phyloP scores from a whole-genome alignment of 257 asterid species.

The Linaria vulgaris region DNA sequence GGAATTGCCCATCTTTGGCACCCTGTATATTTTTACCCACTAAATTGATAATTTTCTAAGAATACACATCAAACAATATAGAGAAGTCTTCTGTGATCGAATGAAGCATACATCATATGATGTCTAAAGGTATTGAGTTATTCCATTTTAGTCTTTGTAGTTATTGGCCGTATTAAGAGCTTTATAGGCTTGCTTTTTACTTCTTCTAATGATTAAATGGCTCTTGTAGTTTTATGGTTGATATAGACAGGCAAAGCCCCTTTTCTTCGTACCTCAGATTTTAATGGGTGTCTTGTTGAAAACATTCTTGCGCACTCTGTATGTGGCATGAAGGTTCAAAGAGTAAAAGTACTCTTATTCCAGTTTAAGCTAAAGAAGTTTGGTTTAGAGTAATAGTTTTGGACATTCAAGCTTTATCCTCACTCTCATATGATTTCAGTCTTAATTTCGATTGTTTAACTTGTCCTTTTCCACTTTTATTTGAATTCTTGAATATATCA shows the following conservation, averaged over 20 bases:
- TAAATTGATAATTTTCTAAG: neutral
- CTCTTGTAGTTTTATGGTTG: neutral
- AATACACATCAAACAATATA: neutral
- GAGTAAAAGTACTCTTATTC: neutral
- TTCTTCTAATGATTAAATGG: neutral
- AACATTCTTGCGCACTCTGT: neutral
- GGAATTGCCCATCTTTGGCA: slow-evolving; percentile 1
- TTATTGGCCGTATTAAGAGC: neutral
- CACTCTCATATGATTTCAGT: neutral
- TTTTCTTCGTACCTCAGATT: too few species aligned
- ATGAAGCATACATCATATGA: neutral
- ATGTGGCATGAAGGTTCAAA: neutral
- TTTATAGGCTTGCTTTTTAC: neutral
- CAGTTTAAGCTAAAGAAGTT: neutral
- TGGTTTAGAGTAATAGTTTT: neutral
- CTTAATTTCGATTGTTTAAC: neutral
- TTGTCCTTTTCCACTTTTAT: slow-evolving; percentile 13
- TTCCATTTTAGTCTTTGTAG: slow-evolving; percentile 3
- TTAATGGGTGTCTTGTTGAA: too few species aligned
- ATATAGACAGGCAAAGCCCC: neutral
- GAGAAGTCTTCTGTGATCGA: neutral
- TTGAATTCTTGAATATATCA: slow-evolving; percentile 12
- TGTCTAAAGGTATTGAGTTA: slow-evolving; percentile 11
- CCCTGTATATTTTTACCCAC: neutral
- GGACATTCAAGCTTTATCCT: neutral